These are phyloP conservation scores for Phylloporus rhodoxanthus DNA, from an alignment of 768 basidiomycete species.

Conservation along the genomic window DNA sequence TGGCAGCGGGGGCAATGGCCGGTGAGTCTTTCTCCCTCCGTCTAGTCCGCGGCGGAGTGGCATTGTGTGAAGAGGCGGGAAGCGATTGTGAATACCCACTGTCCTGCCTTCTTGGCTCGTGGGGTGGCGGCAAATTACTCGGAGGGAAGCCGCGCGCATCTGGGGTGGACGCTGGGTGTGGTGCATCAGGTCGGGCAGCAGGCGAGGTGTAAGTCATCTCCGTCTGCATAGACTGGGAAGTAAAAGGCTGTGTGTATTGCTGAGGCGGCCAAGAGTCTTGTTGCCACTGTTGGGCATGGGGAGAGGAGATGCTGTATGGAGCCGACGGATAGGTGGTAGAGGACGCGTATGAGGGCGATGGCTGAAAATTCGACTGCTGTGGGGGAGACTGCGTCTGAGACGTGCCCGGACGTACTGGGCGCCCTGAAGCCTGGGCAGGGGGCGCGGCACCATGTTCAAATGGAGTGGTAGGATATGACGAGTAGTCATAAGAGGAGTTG, in stretches of 20 bases:
- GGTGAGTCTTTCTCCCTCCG: constrained; percentile 34
- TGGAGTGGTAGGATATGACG: constrained; percentile 34
- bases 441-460: constrained; percentile 22
- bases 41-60: constrained; percentile 32
- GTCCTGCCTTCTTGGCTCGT: constrained; percentile 32
- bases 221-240: constrained; percentile 30
- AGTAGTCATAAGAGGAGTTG: constrained; percentile 46
- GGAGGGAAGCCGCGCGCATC: constrained; percentile 30
- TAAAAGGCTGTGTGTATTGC: constrained; percentile 28
- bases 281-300: constrained; percentile 37
- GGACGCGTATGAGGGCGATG: constrained; percentile 27
- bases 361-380: constrained; percentile 22
- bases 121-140: constrained; percentile 21
- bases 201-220: constrained; percentile 33
- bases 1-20: constrained; percentile 21
- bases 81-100: constrained; percentile 27
- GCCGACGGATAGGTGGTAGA: constrained; percentile 27
- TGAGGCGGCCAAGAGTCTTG: constrained; percentile 37
- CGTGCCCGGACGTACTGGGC: constrained; percentile 24
- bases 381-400: constrained; percentile 32
- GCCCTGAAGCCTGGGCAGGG: constrained; percentile 28
- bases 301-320: constrained; percentile 24
- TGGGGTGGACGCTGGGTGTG: constrained; percentile 24
- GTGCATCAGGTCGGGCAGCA: constrained; percentile 30
- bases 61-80: constrained; percentile 21